Conservation (phyloP, 805 yeast species). For the Suhomyces faveliae region DNA sequence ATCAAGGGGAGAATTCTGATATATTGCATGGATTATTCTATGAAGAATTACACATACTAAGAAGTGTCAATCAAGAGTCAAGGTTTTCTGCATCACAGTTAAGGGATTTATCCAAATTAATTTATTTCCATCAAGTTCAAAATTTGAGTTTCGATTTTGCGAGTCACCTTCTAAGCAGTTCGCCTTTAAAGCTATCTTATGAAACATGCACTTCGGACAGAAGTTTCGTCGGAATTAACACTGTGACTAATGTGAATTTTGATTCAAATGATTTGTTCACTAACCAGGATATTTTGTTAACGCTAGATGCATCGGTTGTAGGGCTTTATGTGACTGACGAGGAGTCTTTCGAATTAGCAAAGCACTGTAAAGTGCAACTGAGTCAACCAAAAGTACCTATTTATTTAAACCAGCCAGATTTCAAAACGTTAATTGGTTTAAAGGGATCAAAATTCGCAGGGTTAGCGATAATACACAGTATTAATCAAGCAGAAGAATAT, state of each 20-base stretch:
- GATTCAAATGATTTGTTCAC: conserved; percentile 18
- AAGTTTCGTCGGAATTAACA: conserved; percentile 22
- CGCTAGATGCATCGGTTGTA: conserved; percentile 44
- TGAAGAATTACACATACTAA: conserved; percentile 25
- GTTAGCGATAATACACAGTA: conserved; percentile 65
- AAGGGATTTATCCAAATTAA: conserved; percentile 49
- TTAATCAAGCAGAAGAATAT: conserved; percentile 37
- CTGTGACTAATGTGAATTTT: conserved; percentile 24
- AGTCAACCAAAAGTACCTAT: conserved; percentile 10
- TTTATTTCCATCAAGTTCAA: conserved; percentile 50
- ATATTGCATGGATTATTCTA: conserved; percentile 25
- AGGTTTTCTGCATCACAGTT: conserved; percentile 52
- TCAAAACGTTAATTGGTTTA: conserved; percentile 5
- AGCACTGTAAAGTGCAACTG: neutral
- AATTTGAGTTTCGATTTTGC: conserved; percentile 19
- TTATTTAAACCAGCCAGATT: conserved; percentile 19
- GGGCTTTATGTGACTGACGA: conserved; percentile 34
- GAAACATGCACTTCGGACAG: conserved; percentile 12
- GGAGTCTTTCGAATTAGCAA: conserved; percentile 11
- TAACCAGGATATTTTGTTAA: conserved; percentile 22
- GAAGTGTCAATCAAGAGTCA: conserved; percentile 31
- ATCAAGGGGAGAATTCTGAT: conserved; percentile 27
- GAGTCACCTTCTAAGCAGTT: conserved; percentile 19
- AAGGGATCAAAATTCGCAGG: conserved; percentile 38
- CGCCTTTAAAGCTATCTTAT: conserved; percentile 30